Evolutionary conservation across 2,329 filamentous ascomycete genomes (phyloP).

Genomic region (Pseudogymnoascus sp.): DNA sequence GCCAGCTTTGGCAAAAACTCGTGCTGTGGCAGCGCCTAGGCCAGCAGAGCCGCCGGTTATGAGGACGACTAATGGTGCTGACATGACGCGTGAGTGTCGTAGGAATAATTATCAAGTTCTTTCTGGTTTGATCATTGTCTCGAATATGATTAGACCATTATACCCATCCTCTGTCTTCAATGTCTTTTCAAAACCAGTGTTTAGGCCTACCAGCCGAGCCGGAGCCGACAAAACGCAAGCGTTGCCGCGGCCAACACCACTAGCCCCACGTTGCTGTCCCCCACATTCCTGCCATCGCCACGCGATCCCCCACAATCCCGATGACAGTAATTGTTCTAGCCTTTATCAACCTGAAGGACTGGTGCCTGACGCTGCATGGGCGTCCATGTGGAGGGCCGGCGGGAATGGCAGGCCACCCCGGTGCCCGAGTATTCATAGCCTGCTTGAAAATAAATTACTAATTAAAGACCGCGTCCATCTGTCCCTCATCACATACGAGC

Average conservation of each 20-base stretch:
- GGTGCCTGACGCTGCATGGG: background rate
- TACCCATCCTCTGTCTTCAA: background rate
- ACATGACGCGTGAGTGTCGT: background rate
- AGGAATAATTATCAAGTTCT: background rate
- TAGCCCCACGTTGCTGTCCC: background rate
- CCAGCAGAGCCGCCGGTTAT: slow-evolving; percentile 56
- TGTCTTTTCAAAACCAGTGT: background rate
- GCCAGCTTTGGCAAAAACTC: slow-evolving; percentile 61
- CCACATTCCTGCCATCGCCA: background rate
- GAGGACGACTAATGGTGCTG: slow-evolving; percentile 28
- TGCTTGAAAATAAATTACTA: background rate
- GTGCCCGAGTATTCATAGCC: background rate
- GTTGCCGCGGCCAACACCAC: background rate
- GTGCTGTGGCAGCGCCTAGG: slow-evolving; percentile 61
- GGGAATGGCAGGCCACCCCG: background rate
- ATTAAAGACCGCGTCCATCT: background rate
- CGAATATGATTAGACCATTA: background rate
- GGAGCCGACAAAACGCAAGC: background rate
- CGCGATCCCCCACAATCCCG: background rate
- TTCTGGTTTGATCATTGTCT: background rate
- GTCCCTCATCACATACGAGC: background rate
- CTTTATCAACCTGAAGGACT: background rate
- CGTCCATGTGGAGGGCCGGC: background rate
- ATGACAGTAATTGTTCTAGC: background rate
- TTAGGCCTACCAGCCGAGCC: background rate